Evolutionary conservation across 2,329 filamentous ascomycete genomes (phyloP), one percentile per base, ranked within the genome.

Genomic region (Thelonectria discophora): DNA sequence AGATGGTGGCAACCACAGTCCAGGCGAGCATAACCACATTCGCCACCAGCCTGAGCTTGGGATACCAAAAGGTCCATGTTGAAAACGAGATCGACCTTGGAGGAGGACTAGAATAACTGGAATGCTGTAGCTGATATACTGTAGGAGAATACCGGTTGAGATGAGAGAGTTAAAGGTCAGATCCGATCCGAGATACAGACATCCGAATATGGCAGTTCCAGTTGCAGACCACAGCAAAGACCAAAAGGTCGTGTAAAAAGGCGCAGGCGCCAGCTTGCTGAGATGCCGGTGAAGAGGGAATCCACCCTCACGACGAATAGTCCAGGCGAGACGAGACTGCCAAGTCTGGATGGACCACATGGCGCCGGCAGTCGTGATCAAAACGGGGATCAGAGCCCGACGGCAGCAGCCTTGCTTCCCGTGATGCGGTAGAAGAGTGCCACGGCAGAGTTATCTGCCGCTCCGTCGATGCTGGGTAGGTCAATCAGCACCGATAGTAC

Each of bases 301-400:
- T 0, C 71, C 70, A 9, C 53, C 58, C 21, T 74, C 69, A 15
- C 70, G 69, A 34, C 69, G 69, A 46, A 73, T 72, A 5, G 69
- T 69, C 71, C 72, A 73, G 0, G 72, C 69, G 5, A 74, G 65
- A 8, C 72, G 66, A 13, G 72, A 74, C 39, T 74, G 70, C 71
- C 72, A 74, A 0, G 67, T 73, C 17, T 73, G 71, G 21, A 72
- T 71, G 3, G 68, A 67, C 69, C 70, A 73, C 20, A 73, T 64
- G 1, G 68, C 64, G 12, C 69, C 67, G 8, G 62, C 63, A 1
- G 65, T 67, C 12, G 69, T 65, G 21, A 72, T 60, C 30, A 74
- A 32, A 0, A 72, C 59, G 1, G 67, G 68, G 1, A 69, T 49
- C 66, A 69, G 11, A 72, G 62, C 0, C 67, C 71, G 3, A 69